Evolutionary conservation across 768 basidiomycete species (phyloP).

Genomic region (Phylloporus sp.): DNA sequence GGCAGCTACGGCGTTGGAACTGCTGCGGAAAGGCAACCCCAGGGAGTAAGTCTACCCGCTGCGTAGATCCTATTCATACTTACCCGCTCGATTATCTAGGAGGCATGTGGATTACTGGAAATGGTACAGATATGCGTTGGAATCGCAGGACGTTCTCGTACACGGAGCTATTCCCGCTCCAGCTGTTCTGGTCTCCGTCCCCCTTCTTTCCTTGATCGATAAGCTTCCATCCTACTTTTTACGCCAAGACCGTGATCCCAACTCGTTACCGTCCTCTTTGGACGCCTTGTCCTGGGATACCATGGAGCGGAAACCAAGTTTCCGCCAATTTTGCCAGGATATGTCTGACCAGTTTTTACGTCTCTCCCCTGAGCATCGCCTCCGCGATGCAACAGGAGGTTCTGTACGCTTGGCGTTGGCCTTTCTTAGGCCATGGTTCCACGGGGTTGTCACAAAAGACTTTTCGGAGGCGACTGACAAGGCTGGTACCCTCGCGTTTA

Average conservation of each 20-base stretch:
- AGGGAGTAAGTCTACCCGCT: constrained; percentile 47
- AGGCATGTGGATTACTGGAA: constrained; percentile 65
- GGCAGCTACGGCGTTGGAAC: constrained; percentile 62
- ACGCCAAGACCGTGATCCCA: constrained; percentile 31
- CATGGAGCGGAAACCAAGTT: constrained; percentile 55
- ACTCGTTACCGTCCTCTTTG: constrained; percentile 30
- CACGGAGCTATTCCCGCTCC: constrained; percentile 62
- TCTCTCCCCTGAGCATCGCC: constrained; percentile 49
- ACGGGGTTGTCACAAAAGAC: constrained; percentile 42
- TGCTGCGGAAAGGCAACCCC: constrained; percentile 49
- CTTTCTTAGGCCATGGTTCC: constrained; percentile 70
- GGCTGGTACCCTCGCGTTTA: constrained; percentile 42
- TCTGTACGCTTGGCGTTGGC: constrained; percentile 65
- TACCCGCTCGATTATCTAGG: constrained; percentile 30
- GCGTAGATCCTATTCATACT: background rate
- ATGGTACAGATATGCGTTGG: constrained; percentile 71
- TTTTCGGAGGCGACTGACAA: constrained; percentile 36
- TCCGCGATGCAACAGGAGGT: constrained; percentile 63
- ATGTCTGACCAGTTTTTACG: constrained; percentile 61
- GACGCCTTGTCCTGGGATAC: constrained; percentile 52
- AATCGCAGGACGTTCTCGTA: constrained; percentile 74
- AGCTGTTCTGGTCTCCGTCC: constrained; percentile 67
- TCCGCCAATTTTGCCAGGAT: constrained; percentile 66
- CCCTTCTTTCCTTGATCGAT: constrained; percentile 58
- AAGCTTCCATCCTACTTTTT: constrained; percentile 73